A percentile compares a stretch with the other conserved stretches of the same genome.
Conservation (phyloP, 768 basidiomycete genomes). For the Leccinum imitatum region DNA sequence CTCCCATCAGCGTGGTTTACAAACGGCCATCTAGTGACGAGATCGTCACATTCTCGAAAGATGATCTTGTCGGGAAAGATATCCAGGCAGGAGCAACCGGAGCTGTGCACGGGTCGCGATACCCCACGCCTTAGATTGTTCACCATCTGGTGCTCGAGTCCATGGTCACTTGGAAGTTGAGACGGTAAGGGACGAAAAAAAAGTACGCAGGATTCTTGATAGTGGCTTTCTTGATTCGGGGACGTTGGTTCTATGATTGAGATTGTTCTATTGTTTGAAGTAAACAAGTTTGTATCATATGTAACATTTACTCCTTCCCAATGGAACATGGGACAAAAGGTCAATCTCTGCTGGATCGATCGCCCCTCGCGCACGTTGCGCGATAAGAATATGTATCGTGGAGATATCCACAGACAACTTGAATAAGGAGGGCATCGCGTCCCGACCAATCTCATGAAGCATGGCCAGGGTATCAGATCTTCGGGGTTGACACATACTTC, state of each 20-base stretch:
- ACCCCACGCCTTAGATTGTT: neutral
- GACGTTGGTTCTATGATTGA: neutral
- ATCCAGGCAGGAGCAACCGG: neutral
- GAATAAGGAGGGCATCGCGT: too few relatives aligned
- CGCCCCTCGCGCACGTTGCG: too few relatives aligned
- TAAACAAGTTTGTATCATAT: neutral
- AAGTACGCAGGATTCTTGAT: too few relatives aligned
- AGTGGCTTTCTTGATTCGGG: neutral
- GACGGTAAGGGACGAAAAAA: too few relatives aligned
- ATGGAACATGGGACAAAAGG: neutral
- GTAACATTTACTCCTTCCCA: neutral
- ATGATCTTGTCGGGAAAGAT: neutral
- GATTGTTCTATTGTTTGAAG: neutral
- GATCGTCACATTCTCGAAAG: neutral
- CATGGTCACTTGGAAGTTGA: neutral
- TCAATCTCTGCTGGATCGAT: too few relatives aligned
- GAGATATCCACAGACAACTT: too few relatives aligned
- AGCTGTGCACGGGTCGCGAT: neutral
- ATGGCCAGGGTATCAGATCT: too few relatives aligned
- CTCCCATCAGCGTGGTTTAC: neutral
- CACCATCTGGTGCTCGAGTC: too few relatives aligned
- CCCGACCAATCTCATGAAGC: too few relatives aligned
- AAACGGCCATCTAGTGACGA: constrained; percentile 6
- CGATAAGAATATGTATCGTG: too few relatives aligned
- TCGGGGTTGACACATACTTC: too few relatives aligned